These are phyloP conservation scores for Lycium barbarum DNA, from an alignment of 257 asterid species.

Conservation along the genomic window DNA sequence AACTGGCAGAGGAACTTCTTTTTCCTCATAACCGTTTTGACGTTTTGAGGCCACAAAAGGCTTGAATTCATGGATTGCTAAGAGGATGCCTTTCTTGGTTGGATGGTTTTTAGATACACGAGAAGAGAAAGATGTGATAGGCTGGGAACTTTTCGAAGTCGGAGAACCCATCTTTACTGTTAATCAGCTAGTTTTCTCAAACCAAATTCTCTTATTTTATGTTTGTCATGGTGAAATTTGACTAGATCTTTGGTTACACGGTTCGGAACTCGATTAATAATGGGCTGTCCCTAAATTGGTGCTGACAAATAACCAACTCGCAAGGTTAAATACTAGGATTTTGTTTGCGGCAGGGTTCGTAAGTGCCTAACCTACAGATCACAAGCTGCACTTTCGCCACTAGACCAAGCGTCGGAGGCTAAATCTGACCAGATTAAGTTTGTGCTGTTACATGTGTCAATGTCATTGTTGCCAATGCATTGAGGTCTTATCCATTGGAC, in stretches of 20 bases:
- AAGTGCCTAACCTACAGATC: constrained; percentile 3
- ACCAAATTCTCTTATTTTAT: background rate
- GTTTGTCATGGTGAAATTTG: background rate
- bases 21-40: background rate
- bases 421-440: constrained; percentile 7
- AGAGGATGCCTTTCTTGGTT: constrained; percentile 8
- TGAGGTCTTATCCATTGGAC: background rate
- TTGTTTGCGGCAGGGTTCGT: background rate
- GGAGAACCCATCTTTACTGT: background rate
- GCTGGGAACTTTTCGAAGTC: background rate
- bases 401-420: background rate
- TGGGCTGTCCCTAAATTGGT: background rate
- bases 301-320: background rate
- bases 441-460: background rate
- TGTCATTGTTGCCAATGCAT: background rate
- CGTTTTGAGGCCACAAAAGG: background rate
- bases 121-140: constrained; percentile 7
- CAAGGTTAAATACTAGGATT: background rate
- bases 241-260: background rate
- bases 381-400: constrained; percentile 6
- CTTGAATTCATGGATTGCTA: background rate
- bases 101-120: background rate
- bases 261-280: background rate
- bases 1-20: background rate
- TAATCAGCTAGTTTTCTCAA: background rate